Percentiles rank a stretch among this genome's conserved stretches.
These are phyloP conservation scores for Urtica urens DNA, from an alignment of 306 rosid species.

Conservation along the genomic window DNA sequence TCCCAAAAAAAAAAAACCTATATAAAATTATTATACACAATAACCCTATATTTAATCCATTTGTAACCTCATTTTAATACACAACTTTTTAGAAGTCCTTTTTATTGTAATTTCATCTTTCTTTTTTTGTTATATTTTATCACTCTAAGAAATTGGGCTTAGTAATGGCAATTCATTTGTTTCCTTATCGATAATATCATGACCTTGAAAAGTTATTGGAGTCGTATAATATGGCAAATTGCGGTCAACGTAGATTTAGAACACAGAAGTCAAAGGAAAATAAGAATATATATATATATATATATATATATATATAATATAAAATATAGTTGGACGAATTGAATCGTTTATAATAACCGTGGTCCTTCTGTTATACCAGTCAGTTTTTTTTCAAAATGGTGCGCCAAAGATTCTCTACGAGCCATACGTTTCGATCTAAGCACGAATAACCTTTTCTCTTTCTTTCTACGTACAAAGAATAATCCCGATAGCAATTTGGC, in stretches of 20 bases:
- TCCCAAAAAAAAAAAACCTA: too few relatives aligned
- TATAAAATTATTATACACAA: too few relatives aligned
- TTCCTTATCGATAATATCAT: too few relatives aligned
- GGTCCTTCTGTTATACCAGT: constrained; percentile 2
- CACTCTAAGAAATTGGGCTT: constrained; percentile 13
- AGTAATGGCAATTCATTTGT: not conserved
- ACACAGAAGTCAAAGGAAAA: too few relatives aligned
- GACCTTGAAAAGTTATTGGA: too few relatives aligned
- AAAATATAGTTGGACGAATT: not conserved
- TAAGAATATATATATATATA: too few relatives aligned
- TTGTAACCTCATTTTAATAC: constrained; percentile 28
- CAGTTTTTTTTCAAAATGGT: constrained; percentile 18
- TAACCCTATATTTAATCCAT: too few relatives aligned
- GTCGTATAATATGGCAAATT: too few relatives aligned
- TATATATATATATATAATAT: not conserved
- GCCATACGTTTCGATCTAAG: constrained; percentile 18
- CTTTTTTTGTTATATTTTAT: constrained; percentile 16
- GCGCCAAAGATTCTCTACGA: constrained; percentile 21
- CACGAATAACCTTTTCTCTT: constrained; percentile 19
- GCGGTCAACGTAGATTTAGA: too few relatives aligned
- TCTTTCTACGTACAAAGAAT: constrained; percentile 6
- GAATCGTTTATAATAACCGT: not conserved
- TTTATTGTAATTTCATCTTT: too few relatives aligned
- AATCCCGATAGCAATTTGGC: constrained; percentile 4
- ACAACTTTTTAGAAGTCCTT: constrained; percentile 11